Evolutionary conservation across 2,329 filamentous ascomycete genomes (phyloP).

Genomic region (Beauveria bassiana): DNA sequence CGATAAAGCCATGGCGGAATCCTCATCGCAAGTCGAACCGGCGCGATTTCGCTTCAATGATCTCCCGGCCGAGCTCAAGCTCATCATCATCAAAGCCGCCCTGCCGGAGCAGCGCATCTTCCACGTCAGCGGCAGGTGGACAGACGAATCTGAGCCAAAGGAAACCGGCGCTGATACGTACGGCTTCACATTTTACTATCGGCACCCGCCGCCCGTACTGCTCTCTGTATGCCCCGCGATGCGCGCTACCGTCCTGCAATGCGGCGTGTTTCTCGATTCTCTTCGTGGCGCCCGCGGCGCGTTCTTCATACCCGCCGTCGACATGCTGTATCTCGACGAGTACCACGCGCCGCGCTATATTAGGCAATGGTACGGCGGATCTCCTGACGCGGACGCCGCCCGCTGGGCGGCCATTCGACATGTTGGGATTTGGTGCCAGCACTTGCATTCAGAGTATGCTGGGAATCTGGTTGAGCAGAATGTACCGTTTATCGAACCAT

Average conservation of each 20-base stretch:
- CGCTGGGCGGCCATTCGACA: no score
- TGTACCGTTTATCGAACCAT: no score
- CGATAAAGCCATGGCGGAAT: neutral
- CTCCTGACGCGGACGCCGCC: no score
- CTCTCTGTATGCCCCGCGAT: neutral
- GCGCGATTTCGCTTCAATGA: neutral
- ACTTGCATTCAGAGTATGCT: no score
- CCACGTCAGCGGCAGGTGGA: neutral
- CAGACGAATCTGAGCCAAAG: no score
- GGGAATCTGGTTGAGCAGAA: no score
- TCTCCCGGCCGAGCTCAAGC: neutral
- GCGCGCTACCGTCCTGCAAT: neutral
- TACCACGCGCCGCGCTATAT: no score
- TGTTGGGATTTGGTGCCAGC: no score
- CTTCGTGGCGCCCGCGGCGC: neutral
- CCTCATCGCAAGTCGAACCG: no score
- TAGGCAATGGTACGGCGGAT: no score
- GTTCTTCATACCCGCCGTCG: neutral
- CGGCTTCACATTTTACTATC: neutral
- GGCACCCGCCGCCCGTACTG: neutral
- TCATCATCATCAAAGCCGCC: neutral
- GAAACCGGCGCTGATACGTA: no score
- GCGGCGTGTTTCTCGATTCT: neutral
- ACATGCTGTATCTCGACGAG: slow-evolving; percentile 1
- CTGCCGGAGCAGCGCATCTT: neutral